Conservation (phyloP, 2,329 filamentous ascomycete genomes). For the Myriosclerotinia curreyana region DNA sequence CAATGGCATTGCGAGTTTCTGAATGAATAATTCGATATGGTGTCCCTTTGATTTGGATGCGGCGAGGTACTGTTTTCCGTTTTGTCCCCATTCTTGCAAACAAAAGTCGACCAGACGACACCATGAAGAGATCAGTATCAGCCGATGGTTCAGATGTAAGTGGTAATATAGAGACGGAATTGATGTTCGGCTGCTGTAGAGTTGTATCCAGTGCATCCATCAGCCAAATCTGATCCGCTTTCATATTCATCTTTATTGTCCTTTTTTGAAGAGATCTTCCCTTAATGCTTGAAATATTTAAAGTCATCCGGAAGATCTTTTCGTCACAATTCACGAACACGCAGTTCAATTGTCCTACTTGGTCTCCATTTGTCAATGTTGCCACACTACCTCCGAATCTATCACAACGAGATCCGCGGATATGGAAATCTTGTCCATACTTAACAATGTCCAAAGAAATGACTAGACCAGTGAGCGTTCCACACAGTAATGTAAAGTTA, state of each 20-base stretch:
- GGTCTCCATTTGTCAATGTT: slow-evolving; percentile 31
- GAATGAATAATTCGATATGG: slow-evolving; percentile 53
- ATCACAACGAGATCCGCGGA: slow-evolving; percentile 26
- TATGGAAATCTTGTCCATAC: slow-evolving; percentile 13
- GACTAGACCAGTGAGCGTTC: slow-evolving; percentile 36
- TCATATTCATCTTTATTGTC: neutral
- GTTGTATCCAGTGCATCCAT: slow-evolving; percentile 50
- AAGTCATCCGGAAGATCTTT: slow-evolving; percentile 39
- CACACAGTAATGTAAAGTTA: slow-evolving; percentile 33
- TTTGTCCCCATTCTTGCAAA: slow-evolving; percentile 51
- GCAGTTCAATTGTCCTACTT: slow-evolving; percentile 29
- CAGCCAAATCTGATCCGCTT: slow-evolving; percentile 47
- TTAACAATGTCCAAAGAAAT: slow-evolving; percentile 29
- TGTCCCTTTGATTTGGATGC: slow-evolving; percentile 44
- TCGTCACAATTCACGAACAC: slow-evolving; percentile 51
- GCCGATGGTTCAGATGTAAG: slow-evolving; percentile 40
- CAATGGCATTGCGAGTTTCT: slow-evolving; percentile 48
- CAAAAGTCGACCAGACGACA: slow-evolving; percentile 51
- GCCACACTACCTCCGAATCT: slow-evolving; percentile 35
- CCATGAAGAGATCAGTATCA: slow-evolving; percentile 45
- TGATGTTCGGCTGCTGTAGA: slow-evolving; percentile 48
- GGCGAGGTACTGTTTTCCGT: slow-evolving; percentile 49
- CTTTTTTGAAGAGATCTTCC: neutral
- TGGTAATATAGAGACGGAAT: slow-evolving; percentile 44
- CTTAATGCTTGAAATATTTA: slow-evolving; percentile 5